Evolutionary conservation across 164 flowering plant genomes (phyloP), one percentile per base, ranked within the genome.

Genomic region (Warburgia ugandensis): DNA sequence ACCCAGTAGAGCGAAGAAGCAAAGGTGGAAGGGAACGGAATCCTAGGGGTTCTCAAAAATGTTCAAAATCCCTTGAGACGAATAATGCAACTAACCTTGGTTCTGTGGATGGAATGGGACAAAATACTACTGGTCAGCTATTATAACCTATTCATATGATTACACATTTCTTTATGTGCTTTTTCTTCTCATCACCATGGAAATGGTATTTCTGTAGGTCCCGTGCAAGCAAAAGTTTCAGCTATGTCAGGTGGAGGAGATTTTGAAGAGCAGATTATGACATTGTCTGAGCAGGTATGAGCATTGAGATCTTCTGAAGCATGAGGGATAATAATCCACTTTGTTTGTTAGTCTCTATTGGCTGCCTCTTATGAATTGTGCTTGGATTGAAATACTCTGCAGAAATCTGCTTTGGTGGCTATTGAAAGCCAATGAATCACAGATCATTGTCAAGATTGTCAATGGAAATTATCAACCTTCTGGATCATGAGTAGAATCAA

Each of bases 1-100:
- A 84, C 60, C 97, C 95, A 6, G 73, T 83, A 57, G 95, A 90
- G 58, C 74, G 96, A 50, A 80, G 97, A 73, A 40, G 69, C 54
- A 90, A 77, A 64, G 87, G 73, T 58, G 84, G 81, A 6, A 82
- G 72, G 63, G 85, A 74, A 20, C 64, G 78, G 28, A 66, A 25
- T 53, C 11, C 64, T 4, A 86, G 69, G 71, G 72, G 67, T 55
- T 36, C 66, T 36, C 64, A 64, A 33, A 84, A 70, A 71, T 60
- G 16, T 26, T 54, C 87, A 55, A 87, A 77, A 60, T 84, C 90
- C 33, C 53, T 82, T 57, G 88, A 81, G 61, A 39, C 81, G 51
- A 80, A 77, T 68, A 77, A 73, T 46, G 45, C 58, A 28, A 51
- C 64, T 33, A 67, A 54, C 37, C 13, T 56, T 61, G 66, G 71